These are phyloP conservation scores for Crithidia bombi DNA, from an alignment of 208 protist species.

Conservation along the genomic window DNA sequence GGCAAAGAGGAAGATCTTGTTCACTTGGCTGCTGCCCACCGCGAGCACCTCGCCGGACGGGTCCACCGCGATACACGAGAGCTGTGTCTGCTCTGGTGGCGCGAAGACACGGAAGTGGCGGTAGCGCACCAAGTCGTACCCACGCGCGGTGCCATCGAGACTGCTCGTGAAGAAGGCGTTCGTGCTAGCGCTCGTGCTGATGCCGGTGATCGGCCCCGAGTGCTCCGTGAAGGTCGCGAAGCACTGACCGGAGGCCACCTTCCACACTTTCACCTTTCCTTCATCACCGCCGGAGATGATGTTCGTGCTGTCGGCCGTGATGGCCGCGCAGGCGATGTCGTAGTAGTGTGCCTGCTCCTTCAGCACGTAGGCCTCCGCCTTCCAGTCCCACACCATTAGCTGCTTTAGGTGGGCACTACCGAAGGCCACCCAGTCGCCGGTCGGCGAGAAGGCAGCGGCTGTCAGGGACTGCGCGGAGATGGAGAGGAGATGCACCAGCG, in stretches of 20 bases:
- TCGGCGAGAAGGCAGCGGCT: conserved; percentile 81
- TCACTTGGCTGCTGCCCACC: conserved; percentile 77
- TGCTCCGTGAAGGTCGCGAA: conserved; percentile 95
- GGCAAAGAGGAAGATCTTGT: conserved; percentile 92
- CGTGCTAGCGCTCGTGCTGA: conserved; percentile 77
- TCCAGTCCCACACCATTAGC: conserved; percentile 96
- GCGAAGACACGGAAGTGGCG: conserved; percentile 91
- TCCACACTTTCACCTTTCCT: conserved; percentile 95
- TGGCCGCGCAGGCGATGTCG: conserved; percentile 88
- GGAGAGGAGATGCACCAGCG: conserved; percentile 88
- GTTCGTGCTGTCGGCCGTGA: conserved; percentile 86
- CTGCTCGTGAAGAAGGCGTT: conserved; percentile 93
- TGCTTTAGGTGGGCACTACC: conserved; percentile 89
- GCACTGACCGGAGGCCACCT: conserved; percentile 88
- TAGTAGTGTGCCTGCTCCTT: conserved; percentile 95
- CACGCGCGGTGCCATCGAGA: conserved; percentile 90
- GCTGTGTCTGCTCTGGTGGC: conserved; percentile 76
- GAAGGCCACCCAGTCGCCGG: conserved; percentile 89
- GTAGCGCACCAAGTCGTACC: conserved; percentile 92
- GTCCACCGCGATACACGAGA: conserved; percentile 93
- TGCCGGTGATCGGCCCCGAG: conserved; percentile 82
- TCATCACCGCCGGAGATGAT: conserved; percentile 93
- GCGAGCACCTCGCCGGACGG: conserved; percentile 91
- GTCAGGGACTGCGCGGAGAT: conserved; percentile 92
- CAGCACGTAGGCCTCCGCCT: conserved; percentile 90